Percentiles rank a stretch among this genome's conserved stretches.
These are phyloP conservation scores for Recurvomyces mirabilis DNA, from an alignment of 495 filamentous ascomycete genomes.

Conservation along the genomic window DNA sequence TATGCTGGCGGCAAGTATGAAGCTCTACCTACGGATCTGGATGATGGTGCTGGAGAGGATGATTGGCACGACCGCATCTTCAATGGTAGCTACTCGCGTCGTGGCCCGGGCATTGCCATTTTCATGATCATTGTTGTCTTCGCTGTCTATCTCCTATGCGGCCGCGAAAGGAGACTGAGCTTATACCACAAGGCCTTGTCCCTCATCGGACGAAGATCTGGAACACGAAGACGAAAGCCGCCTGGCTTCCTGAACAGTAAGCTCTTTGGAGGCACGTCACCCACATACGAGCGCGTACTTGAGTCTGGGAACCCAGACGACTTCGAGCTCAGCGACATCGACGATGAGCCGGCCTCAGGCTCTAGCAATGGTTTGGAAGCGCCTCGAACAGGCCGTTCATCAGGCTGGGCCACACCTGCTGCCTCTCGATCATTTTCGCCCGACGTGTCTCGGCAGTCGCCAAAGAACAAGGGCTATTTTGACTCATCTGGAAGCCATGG, in stretches of 20 bases:
- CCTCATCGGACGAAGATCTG: slow-evolving; percentile 33
- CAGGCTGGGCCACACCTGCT: slow-evolving; percentile 54
- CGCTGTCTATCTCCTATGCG: slow-evolving; percentile 52
- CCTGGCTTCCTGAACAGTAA: slow-evolving; percentile 39
- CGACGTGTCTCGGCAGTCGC: slow-evolving; percentile 11
- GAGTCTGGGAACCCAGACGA: slow-evolving; percentile 49
- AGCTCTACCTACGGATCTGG: slow-evolving; percentile 29
- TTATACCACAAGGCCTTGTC: slow-evolving; percentile 48
- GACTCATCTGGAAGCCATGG: slow-evolving; percentile 23
- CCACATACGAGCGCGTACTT: slow-evolving; percentile 70
- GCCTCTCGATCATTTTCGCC: slow-evolving; percentile 30
- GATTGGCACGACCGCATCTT: slow-evolving; percentile 68
- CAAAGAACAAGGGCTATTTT: slow-evolving; percentile 13
- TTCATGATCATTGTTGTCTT: slow-evolving; percentile 64
- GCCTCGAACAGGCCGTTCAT: slow-evolving; percentile 42
- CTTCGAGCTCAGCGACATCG: slow-evolving; percentile 59
- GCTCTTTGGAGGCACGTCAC: slow-evolving; percentile 46
- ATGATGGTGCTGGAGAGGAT: slow-evolving; percentile 37
- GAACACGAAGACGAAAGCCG: slow-evolving; percentile 20
- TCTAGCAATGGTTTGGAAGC: slow-evolving; percentile 43
- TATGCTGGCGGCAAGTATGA: slow-evolving; percentile 50
- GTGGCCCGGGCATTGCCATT: slow-evolving; percentile 62
- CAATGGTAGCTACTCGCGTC: slow-evolving; percentile 46
- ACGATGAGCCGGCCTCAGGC: slow-evolving; percentile 44
- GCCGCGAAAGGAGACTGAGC: slow-evolving; percentile 58